These are phyloP conservation scores for Trametes meyenii DNA, from an alignment of 768 basidiomycete genomes.

Conservation along the genomic window DNA sequence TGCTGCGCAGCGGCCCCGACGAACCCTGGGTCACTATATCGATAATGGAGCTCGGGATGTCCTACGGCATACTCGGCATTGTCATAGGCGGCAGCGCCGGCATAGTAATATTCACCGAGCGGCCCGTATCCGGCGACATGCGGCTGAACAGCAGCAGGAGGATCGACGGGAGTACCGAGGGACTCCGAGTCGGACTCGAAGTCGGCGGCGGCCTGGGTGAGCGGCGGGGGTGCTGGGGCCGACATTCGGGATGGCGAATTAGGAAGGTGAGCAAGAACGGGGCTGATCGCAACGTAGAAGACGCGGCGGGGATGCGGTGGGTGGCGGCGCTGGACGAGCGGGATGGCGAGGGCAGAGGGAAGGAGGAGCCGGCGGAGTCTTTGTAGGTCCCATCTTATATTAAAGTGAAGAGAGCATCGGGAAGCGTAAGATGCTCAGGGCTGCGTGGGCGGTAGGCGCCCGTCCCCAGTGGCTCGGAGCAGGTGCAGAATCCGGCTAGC, in stretches of 20 bases:
- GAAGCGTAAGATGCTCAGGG: constrained; percentile 22
- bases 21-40: constrained; percentile 8
- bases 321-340: neutral
- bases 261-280: constrained; percentile 26
- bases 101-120: constrained; percentile 15
- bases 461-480: constrained; percentile 4
- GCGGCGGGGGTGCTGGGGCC: constrained; percentile 19
- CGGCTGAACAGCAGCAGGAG: constrained; percentile 14
- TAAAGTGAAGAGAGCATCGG: constrained; percentile 17
- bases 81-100: neutral
- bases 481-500: constrained; percentile 13
- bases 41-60: constrained; percentile 3
- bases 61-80: constrained; percentile 4
- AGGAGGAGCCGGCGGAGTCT: constrained; percentile 7
- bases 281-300: neutral
- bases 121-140: constrained; percentile 17
- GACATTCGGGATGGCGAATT: constrained; percentile 23
- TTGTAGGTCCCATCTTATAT: constrained; percentile 27
- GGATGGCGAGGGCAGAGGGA: constrained; percentile 16
- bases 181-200: constrained; percentile 25
- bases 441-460: constrained; percentile 9
- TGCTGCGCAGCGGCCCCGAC: neutral
- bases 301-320: neutral
- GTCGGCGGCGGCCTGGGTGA: constrained; percentile 19
- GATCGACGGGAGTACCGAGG: constrained; percentile 23